phyloP scores from a whole-genome alignment of 495 filamentous ascomycete species.

The Aspergillus ellipticus region DNA sequence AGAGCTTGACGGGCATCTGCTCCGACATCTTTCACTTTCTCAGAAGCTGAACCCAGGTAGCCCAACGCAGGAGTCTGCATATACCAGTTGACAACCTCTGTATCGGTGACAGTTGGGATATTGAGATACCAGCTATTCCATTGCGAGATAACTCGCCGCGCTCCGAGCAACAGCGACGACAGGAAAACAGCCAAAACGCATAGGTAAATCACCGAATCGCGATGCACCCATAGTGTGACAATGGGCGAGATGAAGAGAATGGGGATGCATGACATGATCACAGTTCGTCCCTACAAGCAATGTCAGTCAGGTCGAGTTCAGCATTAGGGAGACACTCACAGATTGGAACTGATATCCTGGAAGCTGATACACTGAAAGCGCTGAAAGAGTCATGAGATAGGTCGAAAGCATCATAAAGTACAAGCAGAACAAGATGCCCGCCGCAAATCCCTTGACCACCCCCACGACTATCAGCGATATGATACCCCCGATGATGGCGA shows the following conservation, averaged over 20 bases:
- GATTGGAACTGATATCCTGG: slow-evolving; percentile 16
- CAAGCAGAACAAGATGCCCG: slow-evolving; percentile 14
- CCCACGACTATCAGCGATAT: slow-evolving; percentile 12
- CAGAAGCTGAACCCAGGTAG: not conserved
- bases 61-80: not conserved
- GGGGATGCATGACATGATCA: slow-evolving; percentile 14
- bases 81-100: slow-evolving; percentile 16
- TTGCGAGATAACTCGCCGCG: slow-evolving; percentile 11
- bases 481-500: slow-evolving; percentile 10
- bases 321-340: not conserved
- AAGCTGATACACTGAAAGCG: slow-evolving; percentile 13
- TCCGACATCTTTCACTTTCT: slow-evolving; percentile 10
- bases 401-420: slow-evolving; percentile 17
- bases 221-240: slow-evolving; percentile 16
- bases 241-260: slow-evolving; percentile 15
- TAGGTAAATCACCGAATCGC: slow-evolving; percentile 16
- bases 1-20: slow-evolving; percentile 14
- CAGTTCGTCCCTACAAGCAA: slow-evolving; percentile 16
- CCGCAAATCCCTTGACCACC: slow-evolving; percentile 10
- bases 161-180: slow-evolving; percentile 7
- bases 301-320: too few relatives aligned
- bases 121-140: slow-evolving; percentile 18
- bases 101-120: slow-evolving; percentile 14
- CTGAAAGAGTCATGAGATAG: slow-evolving; percentile 12
- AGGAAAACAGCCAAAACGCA: slow-evolving; percentile 11